These are phyloP conservation scores for Trametes sp. DNA, from an alignment of 1,284 basidiomycete genomes.

Conservation along the genomic window DNA sequence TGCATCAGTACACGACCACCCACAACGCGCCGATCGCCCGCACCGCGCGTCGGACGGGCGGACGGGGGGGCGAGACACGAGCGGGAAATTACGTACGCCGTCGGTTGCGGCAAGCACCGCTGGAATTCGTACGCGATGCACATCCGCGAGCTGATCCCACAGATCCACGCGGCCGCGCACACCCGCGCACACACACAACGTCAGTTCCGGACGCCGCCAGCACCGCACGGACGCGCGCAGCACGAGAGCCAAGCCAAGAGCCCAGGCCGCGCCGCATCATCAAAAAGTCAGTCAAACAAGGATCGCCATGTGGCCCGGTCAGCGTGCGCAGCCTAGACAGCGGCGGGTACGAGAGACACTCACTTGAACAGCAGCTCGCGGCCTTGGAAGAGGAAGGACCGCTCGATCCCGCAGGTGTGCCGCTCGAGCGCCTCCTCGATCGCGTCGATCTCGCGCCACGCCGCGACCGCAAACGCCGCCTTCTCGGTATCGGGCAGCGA, in stretches of 20 bases:
- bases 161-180: slow-evolving; percentile 2
- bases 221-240: slow-evolving; percentile 1
- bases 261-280: neutral
- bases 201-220: neutral
- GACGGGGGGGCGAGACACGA: neutral
- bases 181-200: neutral
- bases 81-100: slow-evolving; percentile 53
- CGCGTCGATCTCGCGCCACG: slow-evolving; percentile 73
- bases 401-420: slow-evolving; percentile 72
- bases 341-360: slow-evolving; percentile 36
- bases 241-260: neutral
- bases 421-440: slow-evolving; percentile 69
- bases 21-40: slow-evolving; percentile 21
- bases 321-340: neutral
- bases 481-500: slow-evolving; percentile 54
- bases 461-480: slow-evolving; percentile 66
- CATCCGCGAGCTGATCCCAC: slow-evolving; percentile 63
- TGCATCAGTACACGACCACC: slow-evolving; percentile 32
- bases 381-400: slow-evolving; percentile 71
- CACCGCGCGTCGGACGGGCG: neutral
- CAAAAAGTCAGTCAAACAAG: slow-evolving; percentile 6
- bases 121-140: slow-evolving; percentile 74
- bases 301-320: neutral
- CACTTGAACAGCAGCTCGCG: slow-evolving; percentile 81
- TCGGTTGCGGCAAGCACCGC: slow-evolving; percentile 66